These are phyloP conservation scores for Scedosporium dehoogii DNA, from an alignment of 2,329 filamentous ascomycete species.

Conservation along the genomic window DNA sequence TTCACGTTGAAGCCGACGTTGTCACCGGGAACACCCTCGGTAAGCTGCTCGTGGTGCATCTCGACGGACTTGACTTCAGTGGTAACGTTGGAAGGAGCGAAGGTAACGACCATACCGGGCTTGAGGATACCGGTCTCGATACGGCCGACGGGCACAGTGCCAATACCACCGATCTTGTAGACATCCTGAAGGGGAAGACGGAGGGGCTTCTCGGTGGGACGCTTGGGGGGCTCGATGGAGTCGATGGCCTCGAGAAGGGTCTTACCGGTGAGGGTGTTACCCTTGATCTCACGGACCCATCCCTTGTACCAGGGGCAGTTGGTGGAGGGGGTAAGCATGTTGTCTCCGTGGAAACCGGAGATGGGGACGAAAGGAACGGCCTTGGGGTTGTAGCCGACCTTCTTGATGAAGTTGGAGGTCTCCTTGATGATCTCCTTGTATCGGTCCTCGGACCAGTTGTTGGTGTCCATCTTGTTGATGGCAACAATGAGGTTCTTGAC, in stretches of 20 bases:
- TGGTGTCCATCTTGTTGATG: slow-evolving; percentile 99
- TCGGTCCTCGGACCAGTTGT: slow-evolving; percentile 94
- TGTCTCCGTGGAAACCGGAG: slow-evolving; percentile 99
- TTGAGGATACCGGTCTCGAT: slow-evolving; percentile 98
- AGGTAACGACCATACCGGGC: slow-evolving; percentile 90
- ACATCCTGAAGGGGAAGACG: slow-evolving; percentile 99
- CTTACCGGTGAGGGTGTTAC: slow-evolving; percentile 79
- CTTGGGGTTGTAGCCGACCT: slow-evolving; percentile 99
- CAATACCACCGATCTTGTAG: slow-evolving; percentile 99
- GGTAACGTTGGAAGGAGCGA: slow-evolving; percentile 97
- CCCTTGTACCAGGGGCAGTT: slow-evolving; percentile 99
- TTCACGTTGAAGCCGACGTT: slow-evolving; percentile 99
- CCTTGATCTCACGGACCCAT: slow-evolving; percentile 91
- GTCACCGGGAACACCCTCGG: slow-evolving; percentile 94
- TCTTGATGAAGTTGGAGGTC: slow-evolving; percentile 99
- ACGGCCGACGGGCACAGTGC: slow-evolving; percentile 99
- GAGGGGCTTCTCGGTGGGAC: slow-evolving; percentile 98
- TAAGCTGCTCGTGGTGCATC: slow-evolving; percentile 99
- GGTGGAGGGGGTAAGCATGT: slow-evolving; percentile 85
- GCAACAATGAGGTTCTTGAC: slow-evolving; percentile 99
- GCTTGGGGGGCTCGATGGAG: slow-evolving; percentile 81
- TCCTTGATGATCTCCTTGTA: slow-evolving; percentile 99
- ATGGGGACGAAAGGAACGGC: slow-evolving; percentile 96
- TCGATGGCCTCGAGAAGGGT: slow-evolving; percentile 99
- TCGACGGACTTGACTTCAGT: slow-evolving; percentile 99